These are phyloP conservation scores for Hyphochytrium catenoides DNA, from an alignment of 352 stramenopile species.

Conservation along the genomic window DNA sequence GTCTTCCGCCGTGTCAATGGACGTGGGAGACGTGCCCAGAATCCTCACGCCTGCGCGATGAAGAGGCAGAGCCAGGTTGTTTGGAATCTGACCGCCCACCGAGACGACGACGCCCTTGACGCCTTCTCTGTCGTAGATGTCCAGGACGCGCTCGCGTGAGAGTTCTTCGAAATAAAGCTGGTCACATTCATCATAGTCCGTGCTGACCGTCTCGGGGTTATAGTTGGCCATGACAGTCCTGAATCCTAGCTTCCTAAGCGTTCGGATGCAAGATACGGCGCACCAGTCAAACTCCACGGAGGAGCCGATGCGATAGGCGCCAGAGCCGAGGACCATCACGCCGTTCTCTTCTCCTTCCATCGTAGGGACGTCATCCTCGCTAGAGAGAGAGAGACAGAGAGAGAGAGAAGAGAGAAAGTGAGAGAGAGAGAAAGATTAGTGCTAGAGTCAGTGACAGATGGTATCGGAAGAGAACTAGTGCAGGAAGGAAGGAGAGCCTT, in stretches of 20 bases:
- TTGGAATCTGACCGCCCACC: constrained; percentile 87
- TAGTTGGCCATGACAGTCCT: constrained; percentile 79
- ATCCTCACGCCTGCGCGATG: constrained; percentile 54
- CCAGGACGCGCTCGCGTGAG: constrained; percentile 71
- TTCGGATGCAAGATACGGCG: constrained; percentile 76
- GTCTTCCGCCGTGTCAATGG: constrained; percentile 89
- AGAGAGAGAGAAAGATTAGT: constrained; percentile 2
- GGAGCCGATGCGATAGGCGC: constrained; percentile 83
- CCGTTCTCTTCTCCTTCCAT: constrained; percentile 38
- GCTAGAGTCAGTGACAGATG: constrained; percentile 6
- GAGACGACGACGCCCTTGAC: constrained; percentile 69
- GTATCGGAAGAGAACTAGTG: neutral
- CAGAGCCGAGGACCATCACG: constrained; percentile 82
- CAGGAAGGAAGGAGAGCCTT: too few species aligned
- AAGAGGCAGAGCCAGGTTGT: constrained; percentile 79
- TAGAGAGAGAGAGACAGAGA: too few species aligned
- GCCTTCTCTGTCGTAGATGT: constrained; percentile 75
- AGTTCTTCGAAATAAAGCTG: constrained; percentile 95
- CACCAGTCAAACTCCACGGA: constrained; percentile 96
- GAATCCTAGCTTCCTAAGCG: constrained; percentile 61
- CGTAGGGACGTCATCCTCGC: constrained; percentile 27
- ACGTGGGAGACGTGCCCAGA: constrained; percentile 50
- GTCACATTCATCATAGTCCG: constrained; percentile 92
- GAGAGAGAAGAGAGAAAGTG: too few species aligned
- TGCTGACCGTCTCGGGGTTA: constrained; percentile 91